These are phyloP conservation scores for Pseudognaphalium luteoalbum DNA, from an alignment of 129 eudicot genomes.

Conservation along the genomic window DNA sequence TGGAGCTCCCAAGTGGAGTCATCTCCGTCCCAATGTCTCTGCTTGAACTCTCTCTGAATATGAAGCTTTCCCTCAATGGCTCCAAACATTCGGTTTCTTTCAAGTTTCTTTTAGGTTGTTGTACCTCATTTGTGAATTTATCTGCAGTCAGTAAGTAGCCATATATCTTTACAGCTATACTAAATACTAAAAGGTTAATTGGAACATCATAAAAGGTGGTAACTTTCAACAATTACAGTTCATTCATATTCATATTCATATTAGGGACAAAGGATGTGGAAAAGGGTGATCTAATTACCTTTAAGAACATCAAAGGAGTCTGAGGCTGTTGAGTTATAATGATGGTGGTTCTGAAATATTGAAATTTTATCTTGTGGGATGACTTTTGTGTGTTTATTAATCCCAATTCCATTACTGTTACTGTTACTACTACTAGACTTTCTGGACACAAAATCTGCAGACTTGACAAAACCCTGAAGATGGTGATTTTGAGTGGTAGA, in stretches of 20 bases:
- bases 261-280: background rate
- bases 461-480: conserved; percentile 28
- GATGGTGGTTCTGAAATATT: conserved; percentile 26
- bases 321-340: conserved; percentile 29
- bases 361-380: conserved; percentile 38
- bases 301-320: conserved; percentile 49
- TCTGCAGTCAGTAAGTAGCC: conserved; percentile 44
- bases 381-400: conserved; percentile 26
- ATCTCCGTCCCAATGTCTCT: conserved; percentile 88
- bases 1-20: conserved; percentile 74
- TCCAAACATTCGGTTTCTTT: conserved; percentile 49
- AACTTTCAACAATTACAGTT: background rate
- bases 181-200: background rate
- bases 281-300: conserved; percentile 39
- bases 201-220: conserved; percentile 7
- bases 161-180: background rate
- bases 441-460: conserved; percentile 27
- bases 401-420: conserved; percentile 21
- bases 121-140: conserved; percentile 65
- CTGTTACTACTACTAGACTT: conserved; percentile 19
- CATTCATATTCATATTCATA: background rate
- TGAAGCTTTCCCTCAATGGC: conserved; percentile 64
- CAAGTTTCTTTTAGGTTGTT: conserved; percentile 17
- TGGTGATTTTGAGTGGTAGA: conserved; percentile 32
- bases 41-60: conserved; percentile 48